phyloP scores from a whole-genome alignment of 257 asterid genomes.

The Nicotiana sylvestris region DNA sequence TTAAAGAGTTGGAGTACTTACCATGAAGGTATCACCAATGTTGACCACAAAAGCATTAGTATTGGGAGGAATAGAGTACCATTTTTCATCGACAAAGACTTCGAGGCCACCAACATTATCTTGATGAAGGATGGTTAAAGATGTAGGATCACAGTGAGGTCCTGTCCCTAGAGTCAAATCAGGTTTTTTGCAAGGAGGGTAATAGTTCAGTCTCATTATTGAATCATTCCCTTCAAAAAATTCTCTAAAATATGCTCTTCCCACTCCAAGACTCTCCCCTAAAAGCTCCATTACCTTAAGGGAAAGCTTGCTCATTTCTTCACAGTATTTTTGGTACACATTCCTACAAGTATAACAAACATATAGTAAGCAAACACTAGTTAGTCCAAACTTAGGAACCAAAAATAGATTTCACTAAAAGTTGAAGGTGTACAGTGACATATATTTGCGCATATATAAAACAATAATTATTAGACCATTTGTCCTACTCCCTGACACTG shows the following conservation, averaged over 20 bases:
- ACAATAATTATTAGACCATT: neutral
- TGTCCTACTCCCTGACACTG: neutral
- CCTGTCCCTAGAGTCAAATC: constrained; percentile 69
- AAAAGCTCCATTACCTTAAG: constrained; percentile 56
- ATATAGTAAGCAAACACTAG: neutral
- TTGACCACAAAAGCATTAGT: constrained; percentile 67
- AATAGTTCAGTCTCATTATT: constrained; percentile 69
- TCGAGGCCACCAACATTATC: constrained; percentile 72
- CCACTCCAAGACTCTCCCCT: constrained; percentile 66
- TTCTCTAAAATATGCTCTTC: constrained; percentile 41
- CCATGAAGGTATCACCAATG: constrained; percentile 84
- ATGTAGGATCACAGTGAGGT: constrained; percentile 82
- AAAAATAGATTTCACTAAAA: neutral
- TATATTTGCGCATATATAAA: too few species aligned
- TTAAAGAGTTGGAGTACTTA: constrained; percentile 8
- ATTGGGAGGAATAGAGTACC: constrained; percentile 64
- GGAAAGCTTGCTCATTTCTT: constrained; percentile 55
- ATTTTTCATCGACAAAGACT: constrained; percentile 49
- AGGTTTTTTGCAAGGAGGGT: constrained; percentile 64
- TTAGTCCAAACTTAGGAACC: neutral
- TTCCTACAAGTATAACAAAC: constrained; percentile 28
- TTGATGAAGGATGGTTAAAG: constrained; percentile 62
- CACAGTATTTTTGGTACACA: constrained; percentile 53
- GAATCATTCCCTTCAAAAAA: constrained; percentile 65
- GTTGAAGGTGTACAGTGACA: neutral